Conservation (phyloP, 2,329 filamentous ascomycete species). For the Teratosphaeria destructans region DNA sequence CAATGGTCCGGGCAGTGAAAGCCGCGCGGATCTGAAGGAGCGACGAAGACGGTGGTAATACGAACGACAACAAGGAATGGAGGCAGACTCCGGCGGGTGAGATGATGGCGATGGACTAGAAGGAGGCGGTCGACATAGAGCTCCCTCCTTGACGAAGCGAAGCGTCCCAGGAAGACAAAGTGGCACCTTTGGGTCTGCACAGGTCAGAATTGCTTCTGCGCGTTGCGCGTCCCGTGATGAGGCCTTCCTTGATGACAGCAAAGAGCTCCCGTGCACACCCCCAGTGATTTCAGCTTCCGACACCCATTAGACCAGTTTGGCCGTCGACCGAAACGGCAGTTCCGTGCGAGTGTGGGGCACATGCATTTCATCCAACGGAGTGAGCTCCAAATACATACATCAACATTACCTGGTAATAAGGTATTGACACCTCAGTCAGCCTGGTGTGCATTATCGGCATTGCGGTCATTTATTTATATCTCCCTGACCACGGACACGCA, state of each 20-base stretch:
- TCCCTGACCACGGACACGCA: neutral
- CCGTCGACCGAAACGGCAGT: neutral
- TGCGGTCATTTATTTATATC: too few relatives aligned
- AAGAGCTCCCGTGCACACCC: neutral
- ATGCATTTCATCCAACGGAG: neutral
- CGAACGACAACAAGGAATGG: neutral
- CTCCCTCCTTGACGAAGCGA: neutral
- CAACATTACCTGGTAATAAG: too few relatives aligned
- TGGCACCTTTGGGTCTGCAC: neutral
- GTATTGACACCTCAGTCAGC: too few relatives aligned
- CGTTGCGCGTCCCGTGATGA: neutral
- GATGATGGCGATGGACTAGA: neutral
- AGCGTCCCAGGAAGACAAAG: neutral
- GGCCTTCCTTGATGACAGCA: neutral
- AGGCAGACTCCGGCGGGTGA: neutral
- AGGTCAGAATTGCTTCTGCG: neutral
- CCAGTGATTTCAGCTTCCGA: neutral
- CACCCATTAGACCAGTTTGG: neutral
- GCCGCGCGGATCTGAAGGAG: neutral
- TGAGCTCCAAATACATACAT: neutral
- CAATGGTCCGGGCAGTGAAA: neutral
- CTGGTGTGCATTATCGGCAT: too few relatives aligned
- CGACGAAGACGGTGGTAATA: neutral
- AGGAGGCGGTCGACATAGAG: neutral
- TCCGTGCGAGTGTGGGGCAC: neutral